Percentiles rank a stretch among this genome's conserved stretches.
Conservation (phyloP, 257 asterid genomes). For the Orobanche coerulescens region DNA sequence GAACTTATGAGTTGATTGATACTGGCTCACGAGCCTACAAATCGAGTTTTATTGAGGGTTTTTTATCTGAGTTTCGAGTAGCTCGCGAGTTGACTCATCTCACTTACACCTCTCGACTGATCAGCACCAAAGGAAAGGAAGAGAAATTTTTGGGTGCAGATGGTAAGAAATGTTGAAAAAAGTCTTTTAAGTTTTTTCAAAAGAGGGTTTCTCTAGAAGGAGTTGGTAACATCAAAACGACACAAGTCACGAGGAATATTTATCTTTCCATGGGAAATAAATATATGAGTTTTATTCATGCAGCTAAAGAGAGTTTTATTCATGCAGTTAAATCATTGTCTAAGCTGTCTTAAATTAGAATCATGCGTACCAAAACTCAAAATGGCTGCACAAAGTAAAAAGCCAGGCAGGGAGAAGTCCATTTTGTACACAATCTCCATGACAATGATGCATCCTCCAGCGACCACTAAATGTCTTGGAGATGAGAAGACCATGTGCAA, state of each 20-base stretch:
- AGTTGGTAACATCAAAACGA: neutral
- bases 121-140: neutral
- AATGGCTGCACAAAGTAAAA: constrained; percentile 62
- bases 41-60: too few species aligned
- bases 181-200: neutral
- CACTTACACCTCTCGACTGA: too few species aligned
- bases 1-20: too few species aligned
- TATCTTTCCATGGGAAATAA: neutral
- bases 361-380: constrained; percentile 69
- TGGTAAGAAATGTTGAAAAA: neutral
- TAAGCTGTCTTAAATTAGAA: neutral
- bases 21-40: too few species aligned
- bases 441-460: constrained; percentile 78
- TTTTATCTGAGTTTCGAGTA: too few species aligned
- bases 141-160: neutral
- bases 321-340: constrained; percentile 1
- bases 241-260: neutral
- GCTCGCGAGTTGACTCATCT: too few species aligned
- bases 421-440: constrained; percentile 83
- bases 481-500: constrained; percentile 98
- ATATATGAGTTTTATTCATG: neutral
- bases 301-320: neutral
- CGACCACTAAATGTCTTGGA: constrained; percentile 87
- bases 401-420: constrained; percentile 89
- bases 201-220: neutral